Percentiles rank a stretch among this genome's conserved stretches.
Conservation (phyloP, 192 early-diverging fungal species). For the Thamnidium elegans region DNA sequence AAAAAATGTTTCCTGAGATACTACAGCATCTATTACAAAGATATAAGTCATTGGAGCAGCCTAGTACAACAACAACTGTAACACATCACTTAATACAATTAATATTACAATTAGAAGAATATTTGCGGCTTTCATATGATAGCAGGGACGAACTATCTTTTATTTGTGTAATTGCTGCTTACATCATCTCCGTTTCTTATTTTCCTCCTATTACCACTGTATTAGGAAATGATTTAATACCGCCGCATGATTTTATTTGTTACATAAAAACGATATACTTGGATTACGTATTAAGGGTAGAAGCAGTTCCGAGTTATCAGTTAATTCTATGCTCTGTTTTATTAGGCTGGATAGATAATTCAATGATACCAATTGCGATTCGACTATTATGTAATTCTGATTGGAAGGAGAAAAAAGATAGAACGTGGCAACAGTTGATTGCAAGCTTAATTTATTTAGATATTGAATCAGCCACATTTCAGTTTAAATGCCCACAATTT, state of each 20-base stretch:
- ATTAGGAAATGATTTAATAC: not conserved
- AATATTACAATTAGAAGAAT: slow-evolving; percentile 6
- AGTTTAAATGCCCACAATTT: slow-evolving; percentile 1
- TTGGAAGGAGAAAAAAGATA: not conserved
- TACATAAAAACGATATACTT: not conserved
- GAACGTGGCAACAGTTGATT: slow-evolving; percentile 6
- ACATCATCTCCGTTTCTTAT: slow-evolving; percentile 2
- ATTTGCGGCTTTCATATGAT: not conserved
- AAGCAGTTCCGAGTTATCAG: not conserved
- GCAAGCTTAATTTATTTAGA: slow-evolving; percentile 19
- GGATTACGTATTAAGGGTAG: not conserved
- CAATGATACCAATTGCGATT: slow-evolving; percentile 5
- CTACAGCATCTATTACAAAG: not conserved
- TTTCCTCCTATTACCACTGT: not conserved
- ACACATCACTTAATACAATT: slow-evolving; percentile 7
- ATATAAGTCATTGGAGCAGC: slow-evolving; percentile 5
- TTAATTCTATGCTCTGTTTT: slow-evolving; percentile 2
- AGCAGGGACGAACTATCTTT: not conserved
- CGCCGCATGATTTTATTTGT: not conserved
- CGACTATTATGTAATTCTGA: not conserved
- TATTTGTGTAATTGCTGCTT: slow-evolving; percentile 11
- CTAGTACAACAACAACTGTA: not conserved
- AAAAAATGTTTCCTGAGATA: not conserved
- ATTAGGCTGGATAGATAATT: slow-evolving; percentile 15
- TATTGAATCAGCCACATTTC: slow-evolving; percentile 17